These are phyloP conservation scores for Helminthosporium solani DNA, from an alignment of 2,329 filamentous ascomycete species.

Conservation along the genomic window DNA sequence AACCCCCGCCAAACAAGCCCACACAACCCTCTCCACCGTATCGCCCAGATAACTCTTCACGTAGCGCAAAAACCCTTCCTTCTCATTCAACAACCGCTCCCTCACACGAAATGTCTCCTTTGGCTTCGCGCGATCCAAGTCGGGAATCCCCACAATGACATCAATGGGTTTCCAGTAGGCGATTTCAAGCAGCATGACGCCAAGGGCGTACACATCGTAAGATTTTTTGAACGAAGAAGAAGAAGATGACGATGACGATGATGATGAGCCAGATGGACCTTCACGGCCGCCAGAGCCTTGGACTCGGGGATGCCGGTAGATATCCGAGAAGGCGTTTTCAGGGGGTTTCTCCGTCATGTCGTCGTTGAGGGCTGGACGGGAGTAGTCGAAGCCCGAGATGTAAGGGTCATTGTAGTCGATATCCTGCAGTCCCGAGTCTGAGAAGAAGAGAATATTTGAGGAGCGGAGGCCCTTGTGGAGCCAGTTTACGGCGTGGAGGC, in stretches of 20 bases:
- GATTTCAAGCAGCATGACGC: constrained; percentile 55
- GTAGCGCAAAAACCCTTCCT: constrained; percentile 19
- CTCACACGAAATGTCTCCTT: constrained; percentile 44
- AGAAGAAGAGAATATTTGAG: constrained; percentile 57
- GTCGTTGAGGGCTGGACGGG: constrained; percentile 52
- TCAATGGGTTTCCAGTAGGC: constrained; percentile 56
- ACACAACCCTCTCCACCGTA: constrained; percentile 26
- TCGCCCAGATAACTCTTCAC: constrained; percentile 31
- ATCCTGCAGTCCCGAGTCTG: constrained; percentile 12
- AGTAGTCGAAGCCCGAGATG: constrained; percentile 58
- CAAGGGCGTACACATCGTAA: constrained; percentile 56
- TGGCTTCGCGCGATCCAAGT: constrained; percentile 37
- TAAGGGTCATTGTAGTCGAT: constrained; percentile 47
- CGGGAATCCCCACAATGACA: constrained; percentile 44
- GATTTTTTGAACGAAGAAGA: constrained; percentile 50
- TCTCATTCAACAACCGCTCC: constrained; percentile 24
- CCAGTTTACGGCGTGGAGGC: constrained; percentile 59
- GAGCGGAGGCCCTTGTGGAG: constrained; percentile 60
- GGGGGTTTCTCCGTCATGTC: constrained; percentile 54
- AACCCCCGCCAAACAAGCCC: constrained; percentile 33
- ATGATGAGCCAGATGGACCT: constrained; percentile 8
- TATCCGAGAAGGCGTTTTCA: constrained; percentile 48
- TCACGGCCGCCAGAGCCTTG: constrained; percentile 42
- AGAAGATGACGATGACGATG: too few relatives aligned
- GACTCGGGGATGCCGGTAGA: constrained; percentile 54